Evolutionary conservation across 1,284 basidiomycete genomes (phyloP), one percentile per base, ranked within the genome.

Genomic region (Ceratobasidium sp.): DNA sequence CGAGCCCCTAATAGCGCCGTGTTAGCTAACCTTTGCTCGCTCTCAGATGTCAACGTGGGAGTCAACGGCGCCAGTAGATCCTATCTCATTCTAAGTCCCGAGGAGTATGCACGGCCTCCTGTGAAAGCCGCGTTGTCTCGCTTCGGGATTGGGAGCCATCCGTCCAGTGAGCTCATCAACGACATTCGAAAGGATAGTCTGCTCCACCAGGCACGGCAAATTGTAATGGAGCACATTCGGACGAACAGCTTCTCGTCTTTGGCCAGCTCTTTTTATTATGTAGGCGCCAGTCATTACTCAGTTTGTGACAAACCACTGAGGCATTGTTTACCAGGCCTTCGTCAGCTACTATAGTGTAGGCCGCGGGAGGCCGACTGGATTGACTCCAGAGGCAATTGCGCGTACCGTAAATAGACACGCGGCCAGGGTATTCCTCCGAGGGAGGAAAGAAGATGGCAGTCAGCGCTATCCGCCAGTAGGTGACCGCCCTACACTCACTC

Each of bases 351-450:
- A 35, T 18, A 33, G 66, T 16, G 30, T 20, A 7, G 66, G 66
- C 20, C 48, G 66, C 20, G 66, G 66, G 12, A 3, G 48, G n/a
- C 50, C 66, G 10, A 4, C 1, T 3, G 57, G 27, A 14, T 33
- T 68, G 48, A 38, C 48, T 1, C 33, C 66, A 20, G 66, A 33
- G 6, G 50, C 0, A 14, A 68, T 68, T 46, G 48, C 66, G 2
- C 66, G 33, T 8, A 30, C 44, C 10, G 66, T 48, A 2, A 68
- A 68, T 23, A 2, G 4, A 35, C 54, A 52, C 38, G 66, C 66
- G 3, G 46, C 66, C 7, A 68, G 14, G 41, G 66, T 68, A 2
- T 16, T 68, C 6, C 66, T 68, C 33, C 66, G 66, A 16, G 66
- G 66, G 2, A 38, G 10, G 3, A 16, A 23, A 7, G 66, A 30